Base-by-base conservation (phyloP, 805 yeast genomes). In the Candida michaelii region DNA sequence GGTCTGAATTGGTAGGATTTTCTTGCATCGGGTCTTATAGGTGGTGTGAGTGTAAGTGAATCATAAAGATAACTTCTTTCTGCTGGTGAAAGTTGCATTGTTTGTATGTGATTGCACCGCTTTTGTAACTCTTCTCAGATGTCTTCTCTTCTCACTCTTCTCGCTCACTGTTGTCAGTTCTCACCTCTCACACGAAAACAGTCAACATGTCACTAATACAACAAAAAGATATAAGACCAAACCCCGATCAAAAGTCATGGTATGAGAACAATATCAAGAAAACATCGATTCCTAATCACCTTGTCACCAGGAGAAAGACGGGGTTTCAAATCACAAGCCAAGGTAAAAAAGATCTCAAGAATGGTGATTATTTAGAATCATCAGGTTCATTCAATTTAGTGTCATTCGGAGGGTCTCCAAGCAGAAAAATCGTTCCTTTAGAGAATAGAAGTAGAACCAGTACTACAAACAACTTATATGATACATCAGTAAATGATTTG, bases 21-120 rank as follows among this genome's bases (percentile, higher is more conserved):
- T 54, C 99, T 76, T 1, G 96, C 86, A 61, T 93, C 99, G 2
- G 97, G 95, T 47, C 99, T 77, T 24, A 82, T 71, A 4, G 85
- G 78, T 0, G 90, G 84, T 2, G 56, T 44, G 11, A 69, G 69
- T 6, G 71, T 58, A 18, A 91, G 68, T 0, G 97, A 88, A 39
- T 85, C 89, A 54, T 82, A 79, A 17, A 91, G 66, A 58, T 83
- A 91, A 1, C 85, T 73, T 52, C 85, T 74, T 59, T 86, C 95
- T 1, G 93, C 83, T 2, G 84, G 81, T 3, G 93, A 85, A 40
- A 86, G 69, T 27, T 77, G 72, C 90, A 84, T 85, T 5, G 9
- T 32, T 19, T 32, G 23, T 21, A 21, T 21, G 23, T 5, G 21
- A 8, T 15, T 5, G 15, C 13, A 44, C 13, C 14, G 43, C 8